A percentile compares a stretch with the other conserved stretches of the same genome.
These are phyloP conservation scores for Microdochium paspali DNA, from an alignment of 2,329 filamentous ascomycete species.

Conservation along the genomic window DNA sequence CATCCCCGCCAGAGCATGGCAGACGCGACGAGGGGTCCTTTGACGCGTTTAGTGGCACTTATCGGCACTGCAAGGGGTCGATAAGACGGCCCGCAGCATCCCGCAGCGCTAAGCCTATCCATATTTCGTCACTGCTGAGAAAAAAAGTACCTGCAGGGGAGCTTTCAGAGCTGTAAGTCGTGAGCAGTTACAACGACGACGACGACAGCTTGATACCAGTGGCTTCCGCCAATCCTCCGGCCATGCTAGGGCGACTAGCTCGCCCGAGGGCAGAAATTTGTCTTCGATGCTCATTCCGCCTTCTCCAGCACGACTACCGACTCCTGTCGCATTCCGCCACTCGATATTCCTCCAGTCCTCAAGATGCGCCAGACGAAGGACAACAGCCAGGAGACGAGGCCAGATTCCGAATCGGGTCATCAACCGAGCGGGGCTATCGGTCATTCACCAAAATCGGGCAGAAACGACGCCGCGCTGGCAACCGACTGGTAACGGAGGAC, in stretches of 20 bases:
- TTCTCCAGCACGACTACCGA: constrained; percentile 13
- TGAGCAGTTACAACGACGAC: background rate
- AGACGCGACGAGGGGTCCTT: background rate
- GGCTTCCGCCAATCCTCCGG: background rate
- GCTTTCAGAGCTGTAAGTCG: background rate
- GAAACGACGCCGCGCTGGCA: constrained; percentile 12
- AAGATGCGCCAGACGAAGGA: background rate
- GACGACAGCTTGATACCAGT: background rate
- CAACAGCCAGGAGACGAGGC: background rate
- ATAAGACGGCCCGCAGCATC: background rate
- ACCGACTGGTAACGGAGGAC: constrained; percentile 14
- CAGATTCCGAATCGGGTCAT: background rate
- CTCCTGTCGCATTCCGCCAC: constrained; percentile 5
- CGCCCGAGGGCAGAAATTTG: constrained; percentile 24
- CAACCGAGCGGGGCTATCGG: background rate
- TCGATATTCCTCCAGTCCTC: background rate
- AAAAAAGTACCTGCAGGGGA: background rate
- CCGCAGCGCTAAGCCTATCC: background rate
- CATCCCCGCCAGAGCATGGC: background rate
- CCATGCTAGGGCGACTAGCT: constrained; percentile 3
- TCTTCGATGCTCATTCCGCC: constrained; percentile 26
- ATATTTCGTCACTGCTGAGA: background rate
- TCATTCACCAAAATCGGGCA: background rate
- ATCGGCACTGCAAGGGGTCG: background rate
- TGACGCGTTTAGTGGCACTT: background rate